Conservation (phyloP, 305 asterid genomes). For the Solanum hybrid region DNA sequence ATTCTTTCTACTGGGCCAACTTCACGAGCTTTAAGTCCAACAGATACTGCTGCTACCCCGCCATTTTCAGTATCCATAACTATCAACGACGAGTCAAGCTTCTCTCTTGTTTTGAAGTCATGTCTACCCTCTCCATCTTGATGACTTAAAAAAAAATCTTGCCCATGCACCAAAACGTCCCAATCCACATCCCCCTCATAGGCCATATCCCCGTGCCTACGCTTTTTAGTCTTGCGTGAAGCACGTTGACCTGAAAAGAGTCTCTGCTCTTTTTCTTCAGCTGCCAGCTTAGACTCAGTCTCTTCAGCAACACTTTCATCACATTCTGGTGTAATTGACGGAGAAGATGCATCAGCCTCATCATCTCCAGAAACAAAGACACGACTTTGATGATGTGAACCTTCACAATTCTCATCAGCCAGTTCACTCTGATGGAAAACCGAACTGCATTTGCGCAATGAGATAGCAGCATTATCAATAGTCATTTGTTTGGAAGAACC, state of each 20-base stretch:
- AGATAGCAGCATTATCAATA: slow-evolving; percentile 1
- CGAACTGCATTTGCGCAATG: slow-evolving; percentile 2
- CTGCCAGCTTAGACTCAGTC: slow-evolving; percentile 28
- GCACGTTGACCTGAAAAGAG: slow-evolving; percentile 53
- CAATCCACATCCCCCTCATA: slow-evolving; percentile 98
- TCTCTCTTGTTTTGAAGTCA: slow-evolving; percentile 35
- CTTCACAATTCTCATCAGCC: slow-evolving; percentile 28
- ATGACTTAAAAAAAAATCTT: slow-evolving; percentile 49
- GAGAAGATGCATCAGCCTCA: slow-evolving; percentile 35
- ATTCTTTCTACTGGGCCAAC: slow-evolving; percentile 82
- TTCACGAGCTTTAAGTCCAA: slow-evolving; percentile 83
- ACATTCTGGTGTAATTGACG: slow-evolving; percentile 37
- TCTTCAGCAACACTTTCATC: slow-evolving; percentile 43
- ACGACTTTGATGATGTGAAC: slow-evolving; percentile 22
- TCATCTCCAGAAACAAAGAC: slow-evolving; percentile 45
- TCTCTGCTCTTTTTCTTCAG: slow-evolving; percentile 38
- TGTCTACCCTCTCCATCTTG: slow-evolving; percentile 31
- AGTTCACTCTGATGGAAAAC: slow-evolving; percentile 15
- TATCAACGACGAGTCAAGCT: slow-evolving; percentile 21
- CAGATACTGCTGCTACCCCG: slow-evolving; percentile 76
- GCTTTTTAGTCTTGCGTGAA: slow-evolving; percentile 57
- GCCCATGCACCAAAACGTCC: slow-evolving; percentile 76
- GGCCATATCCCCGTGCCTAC: slow-evolving; percentile 92
- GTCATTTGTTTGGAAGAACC: slow-evolving; percentile 16
- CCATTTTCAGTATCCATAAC: slow-evolving; percentile 52